Conservation (phyloP, 164 flowering plant genomes). For the Vitis cinerea region DNA sequence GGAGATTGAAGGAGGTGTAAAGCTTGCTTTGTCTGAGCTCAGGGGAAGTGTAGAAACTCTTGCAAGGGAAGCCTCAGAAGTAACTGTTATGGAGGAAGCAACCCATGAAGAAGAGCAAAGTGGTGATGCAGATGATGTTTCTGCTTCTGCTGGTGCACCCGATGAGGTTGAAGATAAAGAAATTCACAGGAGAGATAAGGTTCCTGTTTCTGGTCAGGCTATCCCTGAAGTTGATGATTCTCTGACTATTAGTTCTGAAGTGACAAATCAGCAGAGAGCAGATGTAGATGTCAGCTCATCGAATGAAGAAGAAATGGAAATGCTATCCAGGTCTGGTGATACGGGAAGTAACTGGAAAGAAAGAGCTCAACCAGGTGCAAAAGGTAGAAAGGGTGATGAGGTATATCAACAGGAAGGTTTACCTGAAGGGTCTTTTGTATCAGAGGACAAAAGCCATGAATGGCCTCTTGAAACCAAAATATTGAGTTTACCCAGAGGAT, state of each 20-base stretch:
- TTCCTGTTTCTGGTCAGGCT: conserved; percentile 12
- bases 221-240: conserved; percentile 7
- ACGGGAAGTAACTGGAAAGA: conserved; percentile 4
- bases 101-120: conserved; percentile 8
- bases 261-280: conserved; percentile 15
- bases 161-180: not conserved
- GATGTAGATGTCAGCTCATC: conserved; percentile 9
- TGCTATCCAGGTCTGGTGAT: not conserved
- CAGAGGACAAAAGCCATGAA: conserved; percentile 11
- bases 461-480: conserved; percentile 14
- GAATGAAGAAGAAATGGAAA: conserved; percentile 8
- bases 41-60: conserved; percentile 17
- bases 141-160: conserved; percentile 12
- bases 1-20: conserved; percentile 25
- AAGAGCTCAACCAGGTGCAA: conserved; percentile 6
- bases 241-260: conserved; percentile 9
- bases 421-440: conserved; percentile 1
- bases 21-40: conserved; percentile 9
- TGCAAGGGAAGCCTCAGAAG: conserved; percentile 10
- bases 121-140: conserved; percentile 11
- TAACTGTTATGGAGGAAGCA: conserved; percentile 9
- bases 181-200: conserved; percentile 5
- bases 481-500: conserved; percentile 15
- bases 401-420: conserved; percentile 12
- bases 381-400: conserved; percentile 14